Percentiles rank a stretch among this genome's conserved stretches.
Conservation (phyloP, 1,139 yeast genomes). For the Saccharomycopsis hybrid region DNA sequence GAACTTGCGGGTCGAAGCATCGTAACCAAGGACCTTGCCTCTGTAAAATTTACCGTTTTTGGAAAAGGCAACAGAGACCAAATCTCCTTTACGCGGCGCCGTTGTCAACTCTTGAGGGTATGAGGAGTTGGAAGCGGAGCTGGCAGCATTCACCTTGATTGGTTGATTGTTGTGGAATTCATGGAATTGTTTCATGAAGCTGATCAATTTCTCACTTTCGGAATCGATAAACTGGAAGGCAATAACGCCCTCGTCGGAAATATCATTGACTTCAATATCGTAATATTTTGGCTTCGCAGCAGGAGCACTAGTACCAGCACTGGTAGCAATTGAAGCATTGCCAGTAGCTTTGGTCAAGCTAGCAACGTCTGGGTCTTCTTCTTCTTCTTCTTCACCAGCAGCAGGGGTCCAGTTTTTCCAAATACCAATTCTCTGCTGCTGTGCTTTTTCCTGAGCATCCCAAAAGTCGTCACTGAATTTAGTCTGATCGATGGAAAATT, state of each 20-base stretch:
- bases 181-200: conserved; percentile 43
- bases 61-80: conserved; percentile 51
- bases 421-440: conserved; percentile 47
- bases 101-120: conserved; percentile 22
- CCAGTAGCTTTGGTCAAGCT: conserved; percentile 27
- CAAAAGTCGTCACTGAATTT: conserved; percentile 46
- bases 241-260: conserved; percentile 44
- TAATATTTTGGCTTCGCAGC: conserved; percentile 47
- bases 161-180: conserved; percentile 29
- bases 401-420: conserved; percentile 52
- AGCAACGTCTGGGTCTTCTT: conserved; percentile 28
- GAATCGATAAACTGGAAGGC: conserved; percentile 45
- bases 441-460: conserved; percentile 62
- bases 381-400: conserved; percentile 30
- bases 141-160: conserved; percentile 9
- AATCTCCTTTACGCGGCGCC: conserved; percentile 50
- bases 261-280: conserved; percentile 57
- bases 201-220: conserved; percentile 33
- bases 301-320: no score
- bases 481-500: conserved; percentile 54
- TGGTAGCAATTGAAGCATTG: conserved; percentile 22
- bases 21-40: conserved; percentile 48
- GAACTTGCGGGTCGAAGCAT: conserved; percentile 40
- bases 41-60: conserved; percentile 55
- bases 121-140: background rate